Evolutionary conservation across 73 alveolate species (phyloP), one percentile per base, ranked within the genome.

Genomic region (Uronychia binucleata): DNA sequence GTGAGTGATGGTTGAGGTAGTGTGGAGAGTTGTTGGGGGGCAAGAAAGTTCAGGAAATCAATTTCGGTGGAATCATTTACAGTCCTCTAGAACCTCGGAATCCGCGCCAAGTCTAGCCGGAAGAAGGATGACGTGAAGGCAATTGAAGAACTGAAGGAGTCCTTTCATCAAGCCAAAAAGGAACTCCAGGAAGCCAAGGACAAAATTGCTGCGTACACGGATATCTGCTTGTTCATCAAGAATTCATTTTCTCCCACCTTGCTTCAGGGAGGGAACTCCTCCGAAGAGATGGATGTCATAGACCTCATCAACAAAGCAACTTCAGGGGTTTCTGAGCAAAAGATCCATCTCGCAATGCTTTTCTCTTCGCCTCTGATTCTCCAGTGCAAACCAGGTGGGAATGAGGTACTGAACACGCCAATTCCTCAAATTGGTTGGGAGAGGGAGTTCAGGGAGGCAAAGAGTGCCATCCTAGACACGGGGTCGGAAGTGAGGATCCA

Each of bases 401-500:
- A 46, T 46, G 67, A 46, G 19, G 19, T 46, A 11, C 19, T 11
- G 5, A 46, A 46, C 19, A 46, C 67, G 5, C 67, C 67, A 5
- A 46, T 46, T 11, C 67, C 67, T 11, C 5, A 5, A 19, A 46
- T 46, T 11, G 67, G 19, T 11, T 46, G 67, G 67, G 67, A 46
- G 19, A 5, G 19, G 19, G 67, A 46, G 67, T 46, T 46, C 19
- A 46, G 19, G 67, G 67, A 46, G 5, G 67, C 19, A 46, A 46
- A 46, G 19, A 19, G 67, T 5, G 5, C 67, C 5, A 46, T 46
- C 19, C 19, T 46, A 19, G 67, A 46, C n/a, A 46, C 67, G 5
- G 67, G 67, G 5, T 46, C 67, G 5, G 58, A 26, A 26, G 27
- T 85, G 1, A 85, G 77, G 58, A 59, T 85, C 0, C 76, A 75